Percentiles rank a stretch among this genome's conserved stretches.
Conservation (phyloP, 345 rosid species). For the Aquilaria sinensis region DNA sequence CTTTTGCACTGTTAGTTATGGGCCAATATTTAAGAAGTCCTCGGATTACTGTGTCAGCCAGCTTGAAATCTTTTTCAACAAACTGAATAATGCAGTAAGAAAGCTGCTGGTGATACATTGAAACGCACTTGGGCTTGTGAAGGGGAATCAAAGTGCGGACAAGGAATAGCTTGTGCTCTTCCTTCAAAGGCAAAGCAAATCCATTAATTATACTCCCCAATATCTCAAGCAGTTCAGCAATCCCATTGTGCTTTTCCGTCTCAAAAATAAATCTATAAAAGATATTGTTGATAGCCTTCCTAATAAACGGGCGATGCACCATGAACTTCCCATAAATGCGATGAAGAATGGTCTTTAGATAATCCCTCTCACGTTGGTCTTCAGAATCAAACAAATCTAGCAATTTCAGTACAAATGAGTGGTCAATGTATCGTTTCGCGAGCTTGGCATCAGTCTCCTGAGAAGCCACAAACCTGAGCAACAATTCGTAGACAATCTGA, state of each 20-base stretch:
- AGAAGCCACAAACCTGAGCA: constrained; percentile 56
- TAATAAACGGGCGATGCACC: constrained; percentile 63
- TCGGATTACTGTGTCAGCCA: constrained; percentile 67
- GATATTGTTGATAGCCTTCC: constrained; percentile 63
- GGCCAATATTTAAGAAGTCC: constrained; percentile 79
- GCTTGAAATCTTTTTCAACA: constrained; percentile 80
- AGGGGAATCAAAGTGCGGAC: constrained; percentile 74
- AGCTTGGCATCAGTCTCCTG: constrained; percentile 57
- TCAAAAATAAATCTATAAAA: constrained; percentile 69
- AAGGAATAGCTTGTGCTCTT: constrained; percentile 79
- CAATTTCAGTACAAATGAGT: constrained; percentile 54
- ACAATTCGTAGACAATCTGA: constrained; percentile 58
- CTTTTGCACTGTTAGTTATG: constrained; percentile 66
- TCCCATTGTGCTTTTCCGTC: constrained; percentile 64
- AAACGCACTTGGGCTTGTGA: constrained; percentile 64
- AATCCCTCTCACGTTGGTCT: constrained; percentile 66
- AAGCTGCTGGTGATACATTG: constrained; percentile 70
- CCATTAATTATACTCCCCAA: constrained; percentile 80
- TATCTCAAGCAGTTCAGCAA: constrained; percentile 74
- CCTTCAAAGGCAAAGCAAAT: constrained; percentile 78
- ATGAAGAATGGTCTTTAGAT: constrained; percentile 57
- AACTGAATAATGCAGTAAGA: constrained; percentile 77
- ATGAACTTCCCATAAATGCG: constrained; percentile 63
- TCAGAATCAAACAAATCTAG: constrained; percentile 64
- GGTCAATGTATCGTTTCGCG: constrained; percentile 56